Evolutionary conservation across 768 basidiomycete species (phyloP), one percentile per base, ranked within the genome.

Genomic region (Epithele typhae): DNA sequence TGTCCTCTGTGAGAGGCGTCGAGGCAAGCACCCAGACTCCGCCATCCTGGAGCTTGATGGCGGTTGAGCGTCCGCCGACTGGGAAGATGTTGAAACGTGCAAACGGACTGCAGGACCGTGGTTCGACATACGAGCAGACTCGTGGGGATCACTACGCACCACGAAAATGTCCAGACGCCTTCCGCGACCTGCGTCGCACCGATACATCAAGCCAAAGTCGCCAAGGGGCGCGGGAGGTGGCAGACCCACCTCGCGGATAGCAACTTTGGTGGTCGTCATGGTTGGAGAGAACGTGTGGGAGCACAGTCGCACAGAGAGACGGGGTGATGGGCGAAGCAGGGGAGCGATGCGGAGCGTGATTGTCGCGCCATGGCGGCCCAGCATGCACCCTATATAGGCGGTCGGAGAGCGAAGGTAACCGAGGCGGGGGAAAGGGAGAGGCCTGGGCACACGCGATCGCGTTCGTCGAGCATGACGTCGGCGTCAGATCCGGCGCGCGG

Each of bases 21-120:
- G 88, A 91, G 0, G 87, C 90, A n/a, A 91, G 69, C 11, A 92
- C 72, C 80, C 88, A 93, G 22, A 93, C 81, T 11, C 77, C 81
- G 30, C 84, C 81, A 40, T 76, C 74, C 32, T 66, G 65, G 19
- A 93, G 71, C 64, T 74, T 79, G 56, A 94, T 71, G 0, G 90
- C 92, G 0, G 91, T 94, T 6, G 88, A 83, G 37, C 92, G 72
- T 17, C 91, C 90, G 1, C 92, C 92, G 23, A 92, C 68, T 3
- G 89, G 87, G 14, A 90, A 55, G 22, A 89, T 7, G 8, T 81
- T 78, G 48, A 75, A 79, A 35, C 88, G 76, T 11, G 76, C 59
- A 59, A 89, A 90, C 1, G 85, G 83, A 37, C 85, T 86, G 46
- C 33, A 25, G 12, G 8, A 25, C 5, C n/a, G 5, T n/a, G 15